Evolutionary conservation across 768 basidiomycete species (phyloP).

Genomic region (Suillus lakei): DNA sequence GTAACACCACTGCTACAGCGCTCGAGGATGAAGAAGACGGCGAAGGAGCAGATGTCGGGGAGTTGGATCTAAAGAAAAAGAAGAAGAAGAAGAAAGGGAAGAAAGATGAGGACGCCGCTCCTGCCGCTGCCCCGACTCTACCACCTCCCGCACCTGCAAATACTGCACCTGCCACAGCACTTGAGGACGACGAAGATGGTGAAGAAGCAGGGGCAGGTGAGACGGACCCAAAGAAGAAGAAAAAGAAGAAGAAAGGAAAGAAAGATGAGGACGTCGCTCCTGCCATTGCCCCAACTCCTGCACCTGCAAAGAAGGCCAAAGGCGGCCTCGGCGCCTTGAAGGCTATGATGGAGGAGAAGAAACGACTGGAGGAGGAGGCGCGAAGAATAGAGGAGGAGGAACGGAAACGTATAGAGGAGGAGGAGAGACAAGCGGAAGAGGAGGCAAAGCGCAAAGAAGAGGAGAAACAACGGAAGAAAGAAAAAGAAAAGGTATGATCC

Average conservation of each 20-base stretch:
- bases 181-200: slow-evolving; percentile 68
- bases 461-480: slow-evolving; percentile 83
- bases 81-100: slow-evolving; percentile 85
- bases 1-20: slow-evolving; percentile 28
- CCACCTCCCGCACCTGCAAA: slow-evolving; percentile 39
- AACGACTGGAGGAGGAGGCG: slow-evolving; percentile 85
- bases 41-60: slow-evolving; percentile 61
- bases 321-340: slow-evolving; percentile 81
- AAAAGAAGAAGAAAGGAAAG: slow-evolving; percentile 83
- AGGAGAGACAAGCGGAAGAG: slow-evolving; percentile 78
- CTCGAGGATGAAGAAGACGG: slow-evolving; percentile 69
- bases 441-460: slow-evolving; percentile 80
- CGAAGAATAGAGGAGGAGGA: slow-evolving; percentile 76
- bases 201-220: slow-evolving; percentile 62
- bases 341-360: slow-evolving; percentile 93
- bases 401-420: slow-evolving; percentile 82
- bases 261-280: slow-evolving; percentile 74
- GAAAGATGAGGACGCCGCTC: slow-evolving; percentile 73
- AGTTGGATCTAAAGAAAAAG: slow-evolving; percentile 62
- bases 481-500: slow-evolving; percentile 77
- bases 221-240: slow-evolving; percentile 63
- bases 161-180: slow-evolving; percentile 22
- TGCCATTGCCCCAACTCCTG: slow-evolving; percentile 41
- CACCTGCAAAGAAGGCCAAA: slow-evolving; percentile 70
- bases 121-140: slow-evolving; percentile 44